A percentile compares a stretch with the other conserved stretches of the same genome.
Conservation (phyloP, 176 grass and related monocot genomes). For the Rhynchospora breviuscula region DNA sequence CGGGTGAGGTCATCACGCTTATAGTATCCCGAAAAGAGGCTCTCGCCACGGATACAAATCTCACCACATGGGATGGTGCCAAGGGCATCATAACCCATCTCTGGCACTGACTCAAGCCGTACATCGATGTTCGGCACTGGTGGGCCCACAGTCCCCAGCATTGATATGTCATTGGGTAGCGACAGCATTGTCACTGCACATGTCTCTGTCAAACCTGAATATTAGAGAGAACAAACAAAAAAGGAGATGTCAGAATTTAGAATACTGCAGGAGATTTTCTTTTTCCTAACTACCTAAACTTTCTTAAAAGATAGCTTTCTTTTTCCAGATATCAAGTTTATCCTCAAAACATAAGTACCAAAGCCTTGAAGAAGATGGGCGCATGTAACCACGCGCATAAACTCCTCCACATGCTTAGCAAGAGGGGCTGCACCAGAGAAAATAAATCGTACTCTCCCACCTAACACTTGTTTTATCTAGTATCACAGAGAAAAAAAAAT, state of each 20-base stretch:
- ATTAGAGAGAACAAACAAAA: constrained; percentile 8
- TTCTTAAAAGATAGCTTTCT: background rate
- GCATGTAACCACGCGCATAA: constrained; percentile 79
- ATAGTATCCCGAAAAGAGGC: constrained; percentile 90
- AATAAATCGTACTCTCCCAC: constrained; percentile 70
- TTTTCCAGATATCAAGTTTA: constrained; percentile 11
- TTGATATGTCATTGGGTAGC: constrained; percentile 73
- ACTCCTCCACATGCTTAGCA: constrained; percentile 72
- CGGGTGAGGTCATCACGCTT: constrained; percentile 86
- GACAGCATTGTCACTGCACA: constrained; percentile 78
- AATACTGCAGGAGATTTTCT: background rate
- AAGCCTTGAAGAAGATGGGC: constrained; percentile 94
- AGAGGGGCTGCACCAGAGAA: constrained; percentile 89
- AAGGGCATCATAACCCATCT: constrained; percentile 84
- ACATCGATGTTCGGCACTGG: constrained; percentile 81
- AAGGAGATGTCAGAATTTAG: constrained; percentile 2
- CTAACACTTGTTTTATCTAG: constrained; percentile 77
- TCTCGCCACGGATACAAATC: constrained; percentile 76
- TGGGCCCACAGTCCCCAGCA: constrained; percentile 89
- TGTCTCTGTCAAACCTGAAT: constrained; percentile 78
- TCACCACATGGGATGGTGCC: constrained; percentile 66
- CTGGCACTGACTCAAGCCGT: constrained; percentile 74
- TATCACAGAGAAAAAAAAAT: background rate
- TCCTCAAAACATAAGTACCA: constrained; percentile 42
- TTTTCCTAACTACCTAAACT: too few relatives aligned